A percentile compares a stretch with the other conserved stretches of the same genome.
phyloP scores from a whole-genome alignment of 345 rosid species.

The Streptanthus diversifolius region DNA sequence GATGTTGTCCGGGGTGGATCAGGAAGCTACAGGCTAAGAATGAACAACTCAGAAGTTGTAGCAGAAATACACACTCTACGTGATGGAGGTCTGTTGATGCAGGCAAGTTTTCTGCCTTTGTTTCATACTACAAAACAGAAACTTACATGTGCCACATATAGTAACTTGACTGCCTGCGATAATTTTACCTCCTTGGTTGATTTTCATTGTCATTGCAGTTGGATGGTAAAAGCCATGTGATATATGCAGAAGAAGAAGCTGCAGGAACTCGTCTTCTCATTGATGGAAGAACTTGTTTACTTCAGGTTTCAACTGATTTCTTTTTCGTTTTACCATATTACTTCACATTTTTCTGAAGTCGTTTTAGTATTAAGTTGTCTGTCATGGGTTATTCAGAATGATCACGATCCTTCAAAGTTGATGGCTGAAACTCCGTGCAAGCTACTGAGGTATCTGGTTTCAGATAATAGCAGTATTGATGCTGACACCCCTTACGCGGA shows the following conservation, averaged over 20 bases:
- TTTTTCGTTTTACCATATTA: neutral
- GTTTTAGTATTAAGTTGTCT: conserved; percentile 7
- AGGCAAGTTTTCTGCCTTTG: conserved; percentile 53
- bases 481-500: conserved; percentile 95
- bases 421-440: conserved; percentile 99
- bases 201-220: conserved; percentile 46
- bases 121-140: neutral
- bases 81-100: conserved; percentile 98
- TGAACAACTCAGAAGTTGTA: conserved; percentile 89
- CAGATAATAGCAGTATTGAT: conserved; percentile 87
- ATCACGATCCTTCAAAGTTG: conserved; percentile 97
- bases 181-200: conserved; percentile 19
- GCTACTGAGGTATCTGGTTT: conserved; percentile 83
- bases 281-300: conserved; percentile 98
- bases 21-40: conserved; percentile 82
- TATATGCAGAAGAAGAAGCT: conserved; percentile 99
- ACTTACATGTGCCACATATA: neutral
- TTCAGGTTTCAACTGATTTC: conserved; percentile 51
- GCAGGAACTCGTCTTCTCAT: conserved; percentile 99
- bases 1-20: conserved; percentile 93
- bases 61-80: conserved; percentile 97
- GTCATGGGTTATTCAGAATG: conserved; percentile 54
- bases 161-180: neutral
- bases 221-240: conserved; percentile 98
- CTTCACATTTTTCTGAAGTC: neutral